Evolutionary conservation across 1,284 basidiomycete genomes (phyloP).

Genomic region (Tylopilus sp.): DNA sequence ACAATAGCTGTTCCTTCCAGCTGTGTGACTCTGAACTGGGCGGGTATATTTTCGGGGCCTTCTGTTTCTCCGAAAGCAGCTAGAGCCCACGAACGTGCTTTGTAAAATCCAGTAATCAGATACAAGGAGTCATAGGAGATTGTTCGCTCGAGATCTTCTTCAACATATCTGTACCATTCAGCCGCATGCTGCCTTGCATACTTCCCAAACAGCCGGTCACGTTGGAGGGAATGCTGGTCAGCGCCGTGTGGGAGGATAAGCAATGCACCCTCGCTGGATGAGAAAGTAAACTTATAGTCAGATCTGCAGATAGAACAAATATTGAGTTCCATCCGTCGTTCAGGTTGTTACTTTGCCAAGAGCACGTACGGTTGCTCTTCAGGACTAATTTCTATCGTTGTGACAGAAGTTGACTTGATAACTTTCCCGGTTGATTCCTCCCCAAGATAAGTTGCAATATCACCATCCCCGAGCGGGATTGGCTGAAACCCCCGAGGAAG

Average conservation of each 20-base stretch:
- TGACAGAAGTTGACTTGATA: not conserved
- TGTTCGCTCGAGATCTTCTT: not conserved
- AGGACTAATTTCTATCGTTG: not conserved
- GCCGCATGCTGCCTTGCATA: not conserved
- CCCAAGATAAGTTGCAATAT: not conserved
- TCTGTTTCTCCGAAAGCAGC: constrained; percentile 4
- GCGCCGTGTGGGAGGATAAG: constrained; percentile 4
- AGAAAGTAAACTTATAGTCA: constrained; percentile 1
- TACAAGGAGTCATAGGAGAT: constrained; percentile 6
- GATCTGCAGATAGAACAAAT: not conserved
- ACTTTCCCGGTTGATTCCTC: not conserved
- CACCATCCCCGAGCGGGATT: not conserved
- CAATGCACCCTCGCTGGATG: constrained; percentile 2
- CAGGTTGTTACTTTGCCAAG: not conserved
- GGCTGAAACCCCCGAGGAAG: constrained; percentile 2
- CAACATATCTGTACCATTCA: constrained; percentile 7
- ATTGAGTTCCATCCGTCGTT: not conserved
- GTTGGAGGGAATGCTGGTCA: not conserved
- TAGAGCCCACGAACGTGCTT: not conserved
- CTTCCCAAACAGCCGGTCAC: not conserved
- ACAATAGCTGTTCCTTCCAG: not conserved
- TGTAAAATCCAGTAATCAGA: constrained; percentile 9
- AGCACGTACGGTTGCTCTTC: not conserved
- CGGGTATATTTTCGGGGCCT: not conserved
- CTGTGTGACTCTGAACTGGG: not conserved